phyloP scores from a whole-genome alignment of 129 eudicot species.

The Sambucus nigra region DNA sequence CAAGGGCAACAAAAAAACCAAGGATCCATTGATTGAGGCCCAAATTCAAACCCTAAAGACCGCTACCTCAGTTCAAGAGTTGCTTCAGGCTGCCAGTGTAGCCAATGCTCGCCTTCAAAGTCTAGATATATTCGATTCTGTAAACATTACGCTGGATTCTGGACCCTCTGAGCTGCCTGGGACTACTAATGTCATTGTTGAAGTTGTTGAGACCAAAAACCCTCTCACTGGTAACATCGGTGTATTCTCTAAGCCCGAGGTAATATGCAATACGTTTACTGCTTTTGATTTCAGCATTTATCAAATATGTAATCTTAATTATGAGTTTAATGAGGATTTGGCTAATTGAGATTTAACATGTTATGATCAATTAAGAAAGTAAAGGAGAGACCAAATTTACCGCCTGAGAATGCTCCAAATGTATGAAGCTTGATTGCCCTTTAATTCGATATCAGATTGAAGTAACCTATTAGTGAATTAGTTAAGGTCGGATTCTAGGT shows the following conservation, averaged over 20 bases:
- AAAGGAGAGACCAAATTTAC: too few species aligned
- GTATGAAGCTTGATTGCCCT: too few species aligned
- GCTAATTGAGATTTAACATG: too few species aligned
- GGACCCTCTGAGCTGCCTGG: constrained; percentile 88
- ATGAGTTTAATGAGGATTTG: too few species aligned
- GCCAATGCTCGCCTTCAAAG: constrained; percentile 46
- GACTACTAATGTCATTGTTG: constrained; percentile 59
- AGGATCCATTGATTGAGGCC: constrained; percentile 56
- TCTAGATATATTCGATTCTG: constrained; percentile 70
- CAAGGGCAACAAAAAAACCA: constrained; percentile 73
- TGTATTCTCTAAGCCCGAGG: constrained; percentile 71
- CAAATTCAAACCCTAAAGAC: constrained; percentile 40
- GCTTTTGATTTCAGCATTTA: too few species aligned
- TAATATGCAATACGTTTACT: constrained; percentile 9
- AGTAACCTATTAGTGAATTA: too few species aligned
- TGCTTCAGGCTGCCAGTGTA: constrained; percentile 56
- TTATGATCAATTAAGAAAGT: too few species aligned
- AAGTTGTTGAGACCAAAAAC: constrained; percentile 55
- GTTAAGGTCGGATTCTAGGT: too few species aligned
- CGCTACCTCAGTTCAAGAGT: constrained; percentile 53
- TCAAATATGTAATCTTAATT: too few species aligned
- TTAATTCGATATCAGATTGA: too few species aligned
- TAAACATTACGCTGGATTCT: constrained; percentile 56
- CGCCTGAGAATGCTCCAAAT: too few species aligned
- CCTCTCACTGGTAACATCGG: constrained; percentile 63